These are phyloP conservation scores for Syzygium syzygioides DNA, from an alignment of 441 rosid genomes.

Conservation along the genomic window DNA sequence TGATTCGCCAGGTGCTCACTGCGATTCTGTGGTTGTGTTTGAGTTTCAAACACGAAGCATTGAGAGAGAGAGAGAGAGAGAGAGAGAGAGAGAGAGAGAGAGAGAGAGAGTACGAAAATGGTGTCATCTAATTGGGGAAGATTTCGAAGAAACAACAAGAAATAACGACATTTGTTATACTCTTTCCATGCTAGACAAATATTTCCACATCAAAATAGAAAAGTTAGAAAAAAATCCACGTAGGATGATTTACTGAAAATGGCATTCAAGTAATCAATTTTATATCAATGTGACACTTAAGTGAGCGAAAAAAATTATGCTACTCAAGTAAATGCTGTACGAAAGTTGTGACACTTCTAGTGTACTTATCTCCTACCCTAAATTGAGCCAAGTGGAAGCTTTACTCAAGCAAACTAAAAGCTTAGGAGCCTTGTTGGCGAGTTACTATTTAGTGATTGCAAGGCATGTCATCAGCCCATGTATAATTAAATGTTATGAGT, in stretches of 20 bases:
- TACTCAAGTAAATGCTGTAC: neutral
- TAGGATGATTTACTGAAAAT: accelerated
- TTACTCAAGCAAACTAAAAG: no score
- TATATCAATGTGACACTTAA: neutral
- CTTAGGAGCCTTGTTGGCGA: no score
- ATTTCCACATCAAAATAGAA: accelerated
- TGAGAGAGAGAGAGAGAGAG: neutral
- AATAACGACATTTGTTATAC: neutral
- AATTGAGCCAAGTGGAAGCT: no score
- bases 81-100: neutral
- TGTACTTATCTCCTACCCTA: neutral
- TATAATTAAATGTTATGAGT: no score
- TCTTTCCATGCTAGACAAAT: neutral
- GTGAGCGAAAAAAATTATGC: neutral
- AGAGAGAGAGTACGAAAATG: no score
- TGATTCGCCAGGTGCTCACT: neutral
- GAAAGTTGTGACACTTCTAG: neutral
- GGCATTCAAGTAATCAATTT: neutral
- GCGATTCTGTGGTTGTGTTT: neutral
- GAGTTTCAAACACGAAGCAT: neutral
- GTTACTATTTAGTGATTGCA: no score
- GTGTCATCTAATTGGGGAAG: neutral
- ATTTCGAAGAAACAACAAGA: neutral
- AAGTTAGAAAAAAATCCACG: neutral
- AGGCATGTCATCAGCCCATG: no score